phyloP scores from a whole-genome alignment of 495 filamentous ascomycete species.

The Oleoguttula mirabilis region DNA sequence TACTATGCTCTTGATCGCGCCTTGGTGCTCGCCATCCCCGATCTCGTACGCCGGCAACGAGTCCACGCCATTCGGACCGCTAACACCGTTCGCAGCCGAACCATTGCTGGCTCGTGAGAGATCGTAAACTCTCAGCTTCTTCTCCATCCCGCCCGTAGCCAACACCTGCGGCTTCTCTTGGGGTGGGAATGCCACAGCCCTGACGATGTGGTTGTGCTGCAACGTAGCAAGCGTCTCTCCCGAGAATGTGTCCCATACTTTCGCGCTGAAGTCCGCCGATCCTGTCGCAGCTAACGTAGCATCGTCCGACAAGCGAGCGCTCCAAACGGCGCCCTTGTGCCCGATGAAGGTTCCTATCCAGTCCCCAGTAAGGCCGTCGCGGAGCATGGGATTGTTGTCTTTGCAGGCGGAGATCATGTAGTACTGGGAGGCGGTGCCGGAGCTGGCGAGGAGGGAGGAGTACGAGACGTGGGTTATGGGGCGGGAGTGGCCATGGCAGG shows the following conservation, averaged over 20 bases:
- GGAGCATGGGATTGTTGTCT: conserved; percentile 98
- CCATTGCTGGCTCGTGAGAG: conserved; percentile 42
- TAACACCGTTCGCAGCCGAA: conserved; percentile 29
- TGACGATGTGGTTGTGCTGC: conserved; percentile 86
- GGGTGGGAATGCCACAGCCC: conserved; percentile 76
- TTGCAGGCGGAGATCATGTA: conserved; percentile 98
- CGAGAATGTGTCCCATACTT: conserved; percentile 92
- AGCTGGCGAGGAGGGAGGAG: conserved; percentile 68
- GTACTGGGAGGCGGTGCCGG: conserved; percentile 51
- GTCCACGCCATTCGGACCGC: conserved; percentile 18
- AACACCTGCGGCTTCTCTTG: conserved; percentile 63
- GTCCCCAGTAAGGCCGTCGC: conserved; percentile 91
- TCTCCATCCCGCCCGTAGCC: conserved; percentile 88
- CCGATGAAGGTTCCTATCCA: conserved; percentile 98
- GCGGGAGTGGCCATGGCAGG: conserved; percentile 93
- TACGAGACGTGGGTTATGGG: conserved; percentile 93
- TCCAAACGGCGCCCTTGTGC: conserved; percentile 96
- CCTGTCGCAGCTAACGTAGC: conserved; percentile 80
- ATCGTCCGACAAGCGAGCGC: conserved; percentile 79
- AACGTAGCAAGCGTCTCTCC: conserved; percentile 83
- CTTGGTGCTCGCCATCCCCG: conserved; percentile 66
- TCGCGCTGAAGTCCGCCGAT: conserved; percentile 94
- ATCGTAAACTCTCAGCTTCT: conserved; percentile 92
- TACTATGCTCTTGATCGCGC: conserved; percentile 85
- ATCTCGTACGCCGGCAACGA: conserved; percentile 55